Conservation (phyloP, 345 rosid genomes). For the Lenwebbia sp. region DNA sequence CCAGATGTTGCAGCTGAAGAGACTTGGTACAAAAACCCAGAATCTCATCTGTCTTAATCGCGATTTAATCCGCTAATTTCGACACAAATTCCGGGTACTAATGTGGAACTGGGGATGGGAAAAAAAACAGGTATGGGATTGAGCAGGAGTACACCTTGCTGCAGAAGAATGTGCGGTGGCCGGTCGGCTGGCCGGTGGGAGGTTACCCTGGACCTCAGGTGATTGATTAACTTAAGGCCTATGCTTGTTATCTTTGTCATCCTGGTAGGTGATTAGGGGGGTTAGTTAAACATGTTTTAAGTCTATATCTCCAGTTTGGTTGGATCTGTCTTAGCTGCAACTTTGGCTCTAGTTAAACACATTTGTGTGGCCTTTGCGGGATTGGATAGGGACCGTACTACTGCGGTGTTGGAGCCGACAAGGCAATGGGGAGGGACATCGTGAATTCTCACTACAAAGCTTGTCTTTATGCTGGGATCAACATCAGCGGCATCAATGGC, state of each 20-base stretch:
- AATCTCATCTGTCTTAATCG: background rate
- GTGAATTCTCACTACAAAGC: conserved; percentile 32
- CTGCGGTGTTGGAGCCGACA: conserved; percentile 30
- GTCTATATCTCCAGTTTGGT: background rate
- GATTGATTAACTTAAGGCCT: background rate
- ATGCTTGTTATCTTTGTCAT: background rate
- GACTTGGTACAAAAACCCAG: conserved; percentile 10
- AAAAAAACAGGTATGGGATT: conserved; percentile 14
- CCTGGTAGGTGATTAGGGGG: background rate
- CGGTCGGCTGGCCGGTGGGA: conserved; percentile 23
- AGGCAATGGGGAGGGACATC: conserved; percentile 26
- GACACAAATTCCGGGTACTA: background rate
- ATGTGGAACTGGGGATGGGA: background rate
- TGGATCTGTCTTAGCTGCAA: background rate
- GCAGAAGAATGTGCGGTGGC: conserved; percentile 16
- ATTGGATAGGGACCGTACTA: conserved; percentile 26
- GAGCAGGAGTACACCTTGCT: conserved; percentile 26
- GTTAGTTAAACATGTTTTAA: background rate
- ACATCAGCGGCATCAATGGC: conserved; percentile 32
- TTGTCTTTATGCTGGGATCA: conserved; percentile 29
- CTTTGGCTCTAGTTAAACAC: background rate
- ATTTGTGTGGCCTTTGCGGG: background rate
- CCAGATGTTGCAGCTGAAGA: conserved; percentile 13
- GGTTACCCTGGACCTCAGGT: conserved; percentile 27
- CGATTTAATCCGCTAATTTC: background rate